phyloP scores from a whole-genome alignment of 768 basidiomycete species.

The Rhodotorula taiwanensis region DNA sequence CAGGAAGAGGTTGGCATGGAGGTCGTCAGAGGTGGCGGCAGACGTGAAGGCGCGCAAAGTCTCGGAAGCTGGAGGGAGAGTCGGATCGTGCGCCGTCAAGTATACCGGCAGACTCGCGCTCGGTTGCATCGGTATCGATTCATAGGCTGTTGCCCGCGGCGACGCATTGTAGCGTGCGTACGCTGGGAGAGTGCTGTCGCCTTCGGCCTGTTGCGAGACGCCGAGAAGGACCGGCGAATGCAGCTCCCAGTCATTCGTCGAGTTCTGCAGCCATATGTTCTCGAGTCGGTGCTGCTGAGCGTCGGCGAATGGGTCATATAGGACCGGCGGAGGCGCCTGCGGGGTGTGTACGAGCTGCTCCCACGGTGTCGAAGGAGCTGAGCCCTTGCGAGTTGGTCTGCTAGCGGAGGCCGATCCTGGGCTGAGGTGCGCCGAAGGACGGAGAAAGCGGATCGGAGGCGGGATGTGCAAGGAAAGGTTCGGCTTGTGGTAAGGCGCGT shows the following conservation, averaged over 20 bases:
- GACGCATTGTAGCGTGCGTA: constrained; percentile 53
- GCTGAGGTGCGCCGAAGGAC: not conserved
- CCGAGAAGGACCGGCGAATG: constrained; percentile 35
- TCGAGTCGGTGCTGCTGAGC: constrained; percentile 34
- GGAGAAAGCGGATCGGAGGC: constrained; percentile 16
- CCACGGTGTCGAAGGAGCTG: constrained; percentile 23
- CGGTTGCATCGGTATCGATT: too few relatives aligned
- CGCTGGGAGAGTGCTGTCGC: too few relatives aligned
- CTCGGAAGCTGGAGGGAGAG: too few relatives aligned
- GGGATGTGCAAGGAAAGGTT: constrained; percentile 35
- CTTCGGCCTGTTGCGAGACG: too few relatives aligned
- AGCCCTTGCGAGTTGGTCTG: not conserved
- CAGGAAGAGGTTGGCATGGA: too few relatives aligned
- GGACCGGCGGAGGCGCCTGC: constrained; percentile 32
- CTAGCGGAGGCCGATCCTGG: not conserved
- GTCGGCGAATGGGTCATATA: not conserved
- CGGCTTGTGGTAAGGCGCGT: constrained; percentile 6
- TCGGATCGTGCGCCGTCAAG: too few relatives aligned
- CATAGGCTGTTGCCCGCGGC: too few relatives aligned
- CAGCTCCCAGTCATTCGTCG: constrained; percentile 28
- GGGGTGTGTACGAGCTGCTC: constrained; percentile 36
- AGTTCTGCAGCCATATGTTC: constrained; percentile 29
- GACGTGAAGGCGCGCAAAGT: too few relatives aligned
- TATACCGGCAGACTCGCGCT: too few relatives aligned
- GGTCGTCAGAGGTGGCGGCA: too few relatives aligned